Percentiles rank a stretch among this genome's conserved stretches.
These are phyloP conservation scores for Penicillium sp. DNA, from an alignment of 2,329 filamentous ascomycete genomes.

Conservation along the genomic window DNA sequence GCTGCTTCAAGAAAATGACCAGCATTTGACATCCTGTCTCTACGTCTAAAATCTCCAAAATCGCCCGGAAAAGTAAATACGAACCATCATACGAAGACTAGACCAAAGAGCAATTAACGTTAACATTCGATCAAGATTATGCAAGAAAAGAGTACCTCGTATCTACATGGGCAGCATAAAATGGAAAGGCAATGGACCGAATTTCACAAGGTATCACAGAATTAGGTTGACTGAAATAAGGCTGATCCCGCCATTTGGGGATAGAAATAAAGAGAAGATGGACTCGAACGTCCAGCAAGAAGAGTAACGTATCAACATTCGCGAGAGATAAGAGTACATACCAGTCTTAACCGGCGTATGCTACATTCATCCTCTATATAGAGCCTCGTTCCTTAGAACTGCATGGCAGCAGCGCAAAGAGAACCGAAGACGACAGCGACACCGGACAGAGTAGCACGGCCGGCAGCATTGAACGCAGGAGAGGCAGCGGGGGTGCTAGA, in stretches of 20 bases:
- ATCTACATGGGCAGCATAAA: background rate
- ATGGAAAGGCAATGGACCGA: background rate
- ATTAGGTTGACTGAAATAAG: constrained; percentile 4
- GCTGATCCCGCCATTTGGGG: background rate
- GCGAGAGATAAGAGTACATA: background rate
- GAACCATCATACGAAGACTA: too few relatives aligned
- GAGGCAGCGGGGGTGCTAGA: constrained; percentile 8
- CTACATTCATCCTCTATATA: background rate
- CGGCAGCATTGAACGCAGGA: constrained; percentile 27
- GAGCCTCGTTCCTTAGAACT: constrained; percentile 18
- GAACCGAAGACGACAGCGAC: constrained; percentile 26
- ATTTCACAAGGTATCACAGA: background rate
- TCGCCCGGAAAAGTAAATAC: too few relatives aligned
- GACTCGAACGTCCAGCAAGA: constrained; percentile 2
- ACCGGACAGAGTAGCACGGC: constrained; percentile 26
- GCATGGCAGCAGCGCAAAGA: constrained; percentile 23
- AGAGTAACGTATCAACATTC: background rate
- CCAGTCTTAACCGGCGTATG: background rate
- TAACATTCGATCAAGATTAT: background rate
- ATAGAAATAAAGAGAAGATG: background rate
- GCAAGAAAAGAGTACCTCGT: background rate
- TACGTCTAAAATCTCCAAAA: too few relatives aligned
- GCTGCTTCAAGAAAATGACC: too few relatives aligned
- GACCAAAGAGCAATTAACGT: background rate
- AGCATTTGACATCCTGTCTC: too few relatives aligned